Percentiles rank a stretch among this genome's conserved stretches.
phyloP scores from a whole-genome alignment of 139 green algal species.

The Edaphochlamys debaryana region DNA sequence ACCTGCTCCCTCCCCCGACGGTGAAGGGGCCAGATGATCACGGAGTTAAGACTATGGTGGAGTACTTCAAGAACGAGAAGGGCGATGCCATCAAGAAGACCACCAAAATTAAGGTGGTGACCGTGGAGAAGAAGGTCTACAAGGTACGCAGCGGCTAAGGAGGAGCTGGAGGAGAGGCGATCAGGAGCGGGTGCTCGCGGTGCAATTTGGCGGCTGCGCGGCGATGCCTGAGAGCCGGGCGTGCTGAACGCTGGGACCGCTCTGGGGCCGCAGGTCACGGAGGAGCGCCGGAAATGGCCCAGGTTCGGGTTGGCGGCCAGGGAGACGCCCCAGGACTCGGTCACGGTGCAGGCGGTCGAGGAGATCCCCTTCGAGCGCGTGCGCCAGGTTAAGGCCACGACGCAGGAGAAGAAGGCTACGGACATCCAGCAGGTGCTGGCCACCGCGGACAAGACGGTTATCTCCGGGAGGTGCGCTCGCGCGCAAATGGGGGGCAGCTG shows the following conservation, averaged over 20 bases:
- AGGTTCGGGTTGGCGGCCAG: slow-evolving; percentile 91
- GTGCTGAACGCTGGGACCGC: no score
- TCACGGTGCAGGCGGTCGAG: slow-evolving; percentile 79
- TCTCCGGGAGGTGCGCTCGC: slow-evolving; percentile 55
- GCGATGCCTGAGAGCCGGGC: no score
- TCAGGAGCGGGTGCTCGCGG: background rate
- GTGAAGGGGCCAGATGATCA: slow-evolving; percentile 87
- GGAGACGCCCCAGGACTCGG: slow-evolving; percentile 91
- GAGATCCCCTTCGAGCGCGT: slow-evolving; percentile 95
- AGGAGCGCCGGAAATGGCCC: slow-evolving; percentile 80
- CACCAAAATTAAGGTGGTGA: slow-evolving; percentile 88
- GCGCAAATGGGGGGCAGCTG: no score
- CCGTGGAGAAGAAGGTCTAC: slow-evolving; percentile 94
- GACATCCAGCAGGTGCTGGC: slow-evolving; percentile 82
- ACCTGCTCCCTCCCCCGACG: slow-evolving; percentile 74
- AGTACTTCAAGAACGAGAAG: slow-evolving; percentile 94
- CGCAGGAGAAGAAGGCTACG: slow-evolving; percentile 87
- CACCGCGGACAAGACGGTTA: slow-evolving; percentile 49
- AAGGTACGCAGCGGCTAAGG: slow-evolving; percentile 64
- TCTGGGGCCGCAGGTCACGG: slow-evolving; percentile 64
- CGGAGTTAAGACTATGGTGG: slow-evolving; percentile 89
- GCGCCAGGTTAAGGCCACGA: slow-evolving; percentile 79
- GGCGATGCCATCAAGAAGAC: slow-evolving; percentile 91
- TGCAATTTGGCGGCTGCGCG: no score
- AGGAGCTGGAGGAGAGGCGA: background rate